Base-by-base conservation (phyloP, 1,139 yeast species). In the Candida sanyaensis region DNA sequence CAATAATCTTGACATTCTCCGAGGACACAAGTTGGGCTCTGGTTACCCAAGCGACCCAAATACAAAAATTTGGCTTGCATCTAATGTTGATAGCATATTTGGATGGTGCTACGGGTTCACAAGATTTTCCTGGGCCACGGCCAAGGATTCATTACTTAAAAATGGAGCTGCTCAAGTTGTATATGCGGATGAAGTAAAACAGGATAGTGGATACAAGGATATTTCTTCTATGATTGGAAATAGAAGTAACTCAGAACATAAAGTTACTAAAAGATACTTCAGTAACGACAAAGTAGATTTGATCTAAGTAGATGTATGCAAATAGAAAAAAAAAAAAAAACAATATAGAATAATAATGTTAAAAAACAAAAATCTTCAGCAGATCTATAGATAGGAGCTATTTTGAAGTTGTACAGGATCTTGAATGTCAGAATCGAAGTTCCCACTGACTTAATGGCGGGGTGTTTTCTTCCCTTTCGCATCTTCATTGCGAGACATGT, bases 11-110 rank as follows among this genome's bases (percentile, higher is more conserved):
- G 50, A 53, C 10, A 43, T 59, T 11, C 53, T 69, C 31, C 56
- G 58, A 30, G 68, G 66, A 13, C 63, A 63, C 3, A 63, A 55
- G 24, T 75, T 92, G 67, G 98, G 98, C 0, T 88, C 96, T 0
- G 99, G 99, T 0, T 93, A 93, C 63, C 99, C 99, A 0, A 81
- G 95, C 3, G 99, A 95, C 64, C 95, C 97, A 5, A 81, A 83
- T 51, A 93, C 99, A 0, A 77, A 81, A 13, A 60, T 61, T 27
- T 95, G 97, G 96, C 71, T 93, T 40, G 75, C 77, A 40, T 56
- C 65, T 1, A 71, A 77, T 37, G 81, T 88, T 31, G 90, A 89
- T 61, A 80, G 80, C 3, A 73, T 92, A 17, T 89, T 89, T 68
- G 99, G 99, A 0, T 95, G 98, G 98, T 78, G 83, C 42, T 77